Percentiles rank a stretch among this genome's conserved stretches.
Conservation (phyloP, 352 stramenopile species). For the Pseudoperonospora humuli region DNA sequence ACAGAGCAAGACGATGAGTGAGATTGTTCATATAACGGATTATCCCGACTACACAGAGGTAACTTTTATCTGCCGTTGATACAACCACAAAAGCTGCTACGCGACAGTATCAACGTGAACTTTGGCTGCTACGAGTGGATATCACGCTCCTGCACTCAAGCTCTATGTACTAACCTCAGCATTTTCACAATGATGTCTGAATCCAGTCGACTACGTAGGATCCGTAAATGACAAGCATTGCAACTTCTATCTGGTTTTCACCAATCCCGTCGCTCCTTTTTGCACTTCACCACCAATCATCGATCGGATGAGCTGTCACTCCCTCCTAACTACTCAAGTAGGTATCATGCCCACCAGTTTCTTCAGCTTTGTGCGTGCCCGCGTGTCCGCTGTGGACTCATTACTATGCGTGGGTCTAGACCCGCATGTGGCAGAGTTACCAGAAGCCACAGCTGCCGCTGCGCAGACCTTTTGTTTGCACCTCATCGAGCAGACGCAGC, state of each 20-base stretch:
- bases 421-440: conserved; percentile 86
- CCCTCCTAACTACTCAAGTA: neutral
- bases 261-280: no score
- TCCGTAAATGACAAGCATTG: no score
- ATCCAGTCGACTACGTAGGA: no score
- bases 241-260: no score
- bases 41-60: neutral
- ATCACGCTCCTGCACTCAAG: no score
- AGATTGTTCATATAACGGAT: neutral
- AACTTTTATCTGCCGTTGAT: neutral
- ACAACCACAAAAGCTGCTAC: neutral
- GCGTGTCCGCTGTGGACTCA: conserved; percentile 89
- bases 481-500: conserved; percentile 92
- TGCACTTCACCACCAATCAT: conserved; percentile 5
- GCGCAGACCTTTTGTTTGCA: conserved; percentile 92
- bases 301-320: neutral
- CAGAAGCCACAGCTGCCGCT: conserved; percentile 74
- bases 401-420: conserved; percentile 98
- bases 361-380: conserved; percentile 81
- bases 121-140: no score
- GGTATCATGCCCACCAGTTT: conserved; percentile 45
- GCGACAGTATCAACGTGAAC: neutral
- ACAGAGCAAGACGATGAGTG: neutral
- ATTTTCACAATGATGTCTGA: no score
- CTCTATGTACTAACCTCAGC: no score